phyloP scores from a whole-genome alignment of 2,329 filamentous ascomycete species.

The Venturia asperata region DNA sequence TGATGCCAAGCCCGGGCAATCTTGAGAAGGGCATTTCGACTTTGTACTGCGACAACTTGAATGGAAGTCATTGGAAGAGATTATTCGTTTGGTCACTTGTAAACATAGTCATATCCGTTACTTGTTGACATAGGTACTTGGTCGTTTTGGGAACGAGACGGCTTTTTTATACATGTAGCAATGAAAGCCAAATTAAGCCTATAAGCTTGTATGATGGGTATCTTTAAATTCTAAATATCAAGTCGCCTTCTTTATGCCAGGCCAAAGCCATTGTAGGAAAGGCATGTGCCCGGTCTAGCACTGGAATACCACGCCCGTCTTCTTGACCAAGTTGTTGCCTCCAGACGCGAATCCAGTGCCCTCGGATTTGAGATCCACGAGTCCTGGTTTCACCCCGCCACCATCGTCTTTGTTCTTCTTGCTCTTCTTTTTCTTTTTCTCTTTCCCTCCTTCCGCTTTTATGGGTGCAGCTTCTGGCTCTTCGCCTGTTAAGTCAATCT shows the following conservation, averaged over 20 bases:
- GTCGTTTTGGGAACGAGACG: too few relatives aligned
- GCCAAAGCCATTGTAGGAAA: background rate
- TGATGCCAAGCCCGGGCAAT: conserved; percentile 1
- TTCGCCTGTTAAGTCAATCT: conserved; percentile 57
- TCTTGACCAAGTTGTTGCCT: conserved; percentile 77
- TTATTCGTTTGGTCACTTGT: too few relatives aligned
- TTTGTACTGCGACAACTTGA: background rate
- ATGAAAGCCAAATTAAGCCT: too few relatives aligned
- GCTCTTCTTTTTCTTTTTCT: conserved; percentile 32
- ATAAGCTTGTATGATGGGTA: conserved; percentile 14
- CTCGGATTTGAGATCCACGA: conserved; percentile 75
- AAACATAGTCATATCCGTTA: too few relatives aligned
- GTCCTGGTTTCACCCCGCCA: conserved; percentile 57
- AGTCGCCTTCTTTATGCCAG: background rate
- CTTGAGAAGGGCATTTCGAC: background rate
- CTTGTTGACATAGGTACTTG: too few relatives aligned
- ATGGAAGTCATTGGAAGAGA: too few relatives aligned
- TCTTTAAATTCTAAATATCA: background rate
- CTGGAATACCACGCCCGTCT: conserved; percentile 72
- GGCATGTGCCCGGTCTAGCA: conserved; percentile 44
- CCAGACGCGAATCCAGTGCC: conserved; percentile 88
- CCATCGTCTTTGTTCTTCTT: conserved; percentile 42
- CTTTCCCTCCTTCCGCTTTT: conserved; percentile 24
- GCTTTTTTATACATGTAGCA: too few relatives aligned
- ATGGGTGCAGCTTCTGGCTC: conserved; percentile 21